Percentiles rank a stretch among this genome's conserved stretches.
These are phyloP conservation scores for Penicillium aurantiogriseum DNA, from an alignment of 2,329 filamentous ascomycete species.

Conservation along the genomic window DNA sequence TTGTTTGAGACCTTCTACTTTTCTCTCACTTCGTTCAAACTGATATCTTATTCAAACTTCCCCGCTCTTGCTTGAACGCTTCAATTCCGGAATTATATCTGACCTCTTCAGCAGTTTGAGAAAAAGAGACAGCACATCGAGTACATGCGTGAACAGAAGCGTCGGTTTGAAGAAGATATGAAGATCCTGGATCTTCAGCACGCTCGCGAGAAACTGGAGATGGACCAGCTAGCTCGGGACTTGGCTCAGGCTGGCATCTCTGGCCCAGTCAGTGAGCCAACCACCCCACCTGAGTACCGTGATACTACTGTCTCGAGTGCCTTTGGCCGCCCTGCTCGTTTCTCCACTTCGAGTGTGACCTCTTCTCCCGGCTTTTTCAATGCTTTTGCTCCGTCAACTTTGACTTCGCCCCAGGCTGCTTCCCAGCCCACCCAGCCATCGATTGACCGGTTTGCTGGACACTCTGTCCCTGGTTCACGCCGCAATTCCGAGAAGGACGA, in stretches of 20 bases:
- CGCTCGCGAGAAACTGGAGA: conserved; percentile 76
- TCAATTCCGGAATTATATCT: neutral
- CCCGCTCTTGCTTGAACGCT: neutral
- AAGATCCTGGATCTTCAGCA: conserved; percentile 83
- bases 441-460: conserved; percentile 69
- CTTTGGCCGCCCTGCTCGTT: conserved; percentile 80
- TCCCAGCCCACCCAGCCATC: conserved; percentile 51
- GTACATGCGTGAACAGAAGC: conserved; percentile 81
- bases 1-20: neutral
- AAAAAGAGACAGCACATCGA: conserved; percentile 94
- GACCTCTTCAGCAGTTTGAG: conserved; percentile 69
- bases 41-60: neutral
- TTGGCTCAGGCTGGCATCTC: conserved; percentile 58
- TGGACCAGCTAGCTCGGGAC: conserved; percentile 80
- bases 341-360: conserved; percentile 83
- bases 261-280: conserved; percentile 88
- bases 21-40: neutral
- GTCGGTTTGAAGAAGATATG: conserved; percentile 89
- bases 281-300: conserved; percentile 89
- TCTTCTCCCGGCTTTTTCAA: conserved; percentile 75
- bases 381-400: conserved; percentile 70
- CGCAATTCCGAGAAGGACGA: conserved; percentile 90
- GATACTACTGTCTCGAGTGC: conserved; percentile 76
- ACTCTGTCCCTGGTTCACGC: conserved; percentile 81
- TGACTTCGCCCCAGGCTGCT: conserved; percentile 70